phyloP scores from a whole-genome alignment of 202 grass and related monocot genomes.

The Panicum virgatum region DNA sequence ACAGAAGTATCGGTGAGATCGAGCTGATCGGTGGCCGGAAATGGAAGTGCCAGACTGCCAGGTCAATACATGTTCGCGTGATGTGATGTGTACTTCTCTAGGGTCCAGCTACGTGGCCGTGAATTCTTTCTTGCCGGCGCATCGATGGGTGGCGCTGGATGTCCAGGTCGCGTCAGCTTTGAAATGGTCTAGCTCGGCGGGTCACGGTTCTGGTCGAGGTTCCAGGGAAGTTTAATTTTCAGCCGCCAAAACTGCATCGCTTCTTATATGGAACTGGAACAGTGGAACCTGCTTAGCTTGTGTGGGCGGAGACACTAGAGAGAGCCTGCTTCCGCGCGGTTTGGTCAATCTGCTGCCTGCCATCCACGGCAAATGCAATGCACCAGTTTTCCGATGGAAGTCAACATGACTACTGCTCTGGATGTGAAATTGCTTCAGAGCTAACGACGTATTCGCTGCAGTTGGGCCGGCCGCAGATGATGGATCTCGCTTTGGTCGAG shows the following conservation, averaged over 20 bases:
- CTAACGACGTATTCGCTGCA: background rate
- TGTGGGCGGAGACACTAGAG: background rate
- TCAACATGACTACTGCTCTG: no score
- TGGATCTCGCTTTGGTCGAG: no score
- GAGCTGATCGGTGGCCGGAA: constrained; percentile 1
- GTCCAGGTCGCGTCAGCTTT: background rate
- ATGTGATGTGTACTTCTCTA: background rate
- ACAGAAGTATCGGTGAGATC: background rate
- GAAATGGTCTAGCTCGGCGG: constrained; percentile 42
- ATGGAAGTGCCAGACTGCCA: background rate
- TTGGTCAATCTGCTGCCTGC: background rate
- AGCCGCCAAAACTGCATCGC: constrained; percentile 33
- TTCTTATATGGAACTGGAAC: background rate
- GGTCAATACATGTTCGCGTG: background rate
- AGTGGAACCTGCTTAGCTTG: background rate
- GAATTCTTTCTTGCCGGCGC: constrained; percentile 43
- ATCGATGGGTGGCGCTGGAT: background rate
- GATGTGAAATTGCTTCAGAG: background rate
- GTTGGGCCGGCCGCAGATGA: background rate
- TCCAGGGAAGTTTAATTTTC: no score
- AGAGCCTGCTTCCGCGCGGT: background rate
- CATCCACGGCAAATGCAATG: background rate
- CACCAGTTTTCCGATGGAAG: no score
- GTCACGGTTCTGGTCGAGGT: background rate
- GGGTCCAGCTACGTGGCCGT: background rate